Evolutionary conservation across 2,329 filamentous ascomycete genomes (phyloP), one percentile per base, ranked within the genome.

Genomic region (Trichoderma brevicompactum): DNA sequence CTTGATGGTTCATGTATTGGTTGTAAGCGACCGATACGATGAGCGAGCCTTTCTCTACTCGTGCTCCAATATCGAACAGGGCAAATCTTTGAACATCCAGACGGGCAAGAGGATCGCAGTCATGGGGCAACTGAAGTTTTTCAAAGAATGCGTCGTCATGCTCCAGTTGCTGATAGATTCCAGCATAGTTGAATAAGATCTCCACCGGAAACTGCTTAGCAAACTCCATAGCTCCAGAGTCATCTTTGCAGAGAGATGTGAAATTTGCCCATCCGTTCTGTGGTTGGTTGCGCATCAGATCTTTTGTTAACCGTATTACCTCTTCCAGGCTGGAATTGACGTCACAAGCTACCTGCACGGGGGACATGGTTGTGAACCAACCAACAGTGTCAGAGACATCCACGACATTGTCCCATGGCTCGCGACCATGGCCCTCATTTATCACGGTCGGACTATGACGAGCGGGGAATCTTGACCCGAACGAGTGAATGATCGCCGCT

Each of bases 311-410:
- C 13, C 19, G 17, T 17, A 52, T 34, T 13, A 17, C 41, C 15
- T 52, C 17, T 13, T 58, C 7, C 19, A 64, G 13, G 50, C 41
- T 40, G n/a, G 23, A 32, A 8, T 32, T 40, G 5, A 44, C 55
- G 19, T 19, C 23, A 12, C 12, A 28, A 19, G 56, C 7, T 5
- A 68, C 52, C 10, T 64, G 54, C 13, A 75, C 65, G 0, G 76
- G 75, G 32, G 56, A 72, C 32, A 78, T 68, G 1, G 72, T 74
- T 0, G 76, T 76, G 64, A 78, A 78, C 76, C 76, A 78, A 3
- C 76, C 76, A 1, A 78, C 73, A 0, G 74, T 77, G 2, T 69
- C 28, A 1, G 74, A 73, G 1, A 74, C 43, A 61, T 78, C 73
- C 7, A 77, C 63, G 7, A 48, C 36, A 7, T 69, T 55, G 50